Evolutionary conservation across 257 asterid genomes (phyloP).

Genomic region (Forsythia suspensa): DNA sequence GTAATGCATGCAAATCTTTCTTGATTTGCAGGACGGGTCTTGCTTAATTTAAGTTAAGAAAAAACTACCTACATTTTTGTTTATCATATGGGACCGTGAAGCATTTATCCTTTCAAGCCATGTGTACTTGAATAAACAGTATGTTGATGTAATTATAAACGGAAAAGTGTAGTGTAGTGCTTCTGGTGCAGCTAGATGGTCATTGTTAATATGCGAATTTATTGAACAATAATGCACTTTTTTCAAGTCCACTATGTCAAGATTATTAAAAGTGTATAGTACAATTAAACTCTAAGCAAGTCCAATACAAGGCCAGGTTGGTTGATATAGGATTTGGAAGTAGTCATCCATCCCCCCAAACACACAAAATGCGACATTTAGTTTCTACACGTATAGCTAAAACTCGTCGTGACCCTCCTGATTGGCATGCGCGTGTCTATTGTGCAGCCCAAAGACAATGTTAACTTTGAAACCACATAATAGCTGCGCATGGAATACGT

Average conservation of each 20-base stretch:
- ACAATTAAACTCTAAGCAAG: no score
- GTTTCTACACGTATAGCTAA: no score
- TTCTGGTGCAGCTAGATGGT: neutral
- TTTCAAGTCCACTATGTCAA: no score
- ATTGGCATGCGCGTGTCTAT: no score
- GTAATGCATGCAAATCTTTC: neutral
- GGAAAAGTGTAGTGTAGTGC: neutral
- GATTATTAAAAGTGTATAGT: no score
- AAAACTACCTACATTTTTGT: neutral
- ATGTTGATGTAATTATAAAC: neutral
- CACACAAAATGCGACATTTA: no score
- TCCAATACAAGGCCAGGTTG: no score
- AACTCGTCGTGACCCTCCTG: no score
- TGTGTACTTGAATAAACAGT: neutral
- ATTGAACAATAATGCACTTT: neutral
- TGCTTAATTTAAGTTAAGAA: neutral
- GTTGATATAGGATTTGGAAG: no score
- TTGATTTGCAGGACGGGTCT: neutral
- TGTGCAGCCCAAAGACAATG: neutral
- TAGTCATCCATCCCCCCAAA: no score
- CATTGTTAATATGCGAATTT: neutral
- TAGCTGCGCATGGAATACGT: neutral
- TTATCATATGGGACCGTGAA: neutral
- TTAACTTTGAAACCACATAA: neutral
- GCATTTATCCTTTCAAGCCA: neutral